Evolutionary conservation across 345 rosid genomes (phyloP).

Genomic region (Erysimum cheiranthoides): DNA sequence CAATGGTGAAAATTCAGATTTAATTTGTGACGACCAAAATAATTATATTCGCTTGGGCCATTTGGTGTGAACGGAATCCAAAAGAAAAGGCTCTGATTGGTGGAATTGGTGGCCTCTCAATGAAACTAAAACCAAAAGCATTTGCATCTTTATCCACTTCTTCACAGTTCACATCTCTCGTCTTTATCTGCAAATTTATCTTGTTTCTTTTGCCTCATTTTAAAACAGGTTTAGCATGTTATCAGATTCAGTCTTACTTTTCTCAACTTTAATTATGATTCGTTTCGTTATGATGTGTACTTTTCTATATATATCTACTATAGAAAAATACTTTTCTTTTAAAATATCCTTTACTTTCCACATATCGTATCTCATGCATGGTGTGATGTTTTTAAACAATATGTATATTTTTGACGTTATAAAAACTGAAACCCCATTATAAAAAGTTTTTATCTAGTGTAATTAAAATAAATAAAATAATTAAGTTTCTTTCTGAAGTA

Average conservation of each 20-base stretch:
- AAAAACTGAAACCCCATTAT: not conserved
- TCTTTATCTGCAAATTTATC: conserved; percentile 31
- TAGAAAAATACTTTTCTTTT: not conserved
- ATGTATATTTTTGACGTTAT: not conserved
- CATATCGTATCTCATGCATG: not conserved
- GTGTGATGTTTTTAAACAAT: not conserved
- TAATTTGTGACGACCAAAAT: conserved; percentile 27
- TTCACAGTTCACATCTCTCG: conserved; percentile 26
- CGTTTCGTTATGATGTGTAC: conserved; percentile 8
- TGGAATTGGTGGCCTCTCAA: conserved; percentile 37
- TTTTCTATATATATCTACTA: not conserved
- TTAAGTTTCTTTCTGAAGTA: no score
- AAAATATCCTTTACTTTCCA: not conserved
- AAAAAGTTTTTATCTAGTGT: not conserved
- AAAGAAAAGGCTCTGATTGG: conserved; percentile 27
- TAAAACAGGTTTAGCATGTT: conserved; percentile 21
- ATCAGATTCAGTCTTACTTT: conserved; percentile 32
- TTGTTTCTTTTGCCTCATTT: conserved; percentile 22
- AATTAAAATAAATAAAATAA: no score
- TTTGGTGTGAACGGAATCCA: conserved; percentile 43
- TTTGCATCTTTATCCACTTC: conserved; percentile 45
- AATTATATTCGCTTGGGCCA: not conserved
- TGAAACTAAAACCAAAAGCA: conserved; percentile 12
- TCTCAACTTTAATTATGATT: conserved; percentile 33
- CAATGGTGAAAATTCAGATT: conserved; percentile 29